phyloP scores from a whole-genome alignment of 768 basidiomycete species.

The Omphalotus guepiniiformis region DNA sequence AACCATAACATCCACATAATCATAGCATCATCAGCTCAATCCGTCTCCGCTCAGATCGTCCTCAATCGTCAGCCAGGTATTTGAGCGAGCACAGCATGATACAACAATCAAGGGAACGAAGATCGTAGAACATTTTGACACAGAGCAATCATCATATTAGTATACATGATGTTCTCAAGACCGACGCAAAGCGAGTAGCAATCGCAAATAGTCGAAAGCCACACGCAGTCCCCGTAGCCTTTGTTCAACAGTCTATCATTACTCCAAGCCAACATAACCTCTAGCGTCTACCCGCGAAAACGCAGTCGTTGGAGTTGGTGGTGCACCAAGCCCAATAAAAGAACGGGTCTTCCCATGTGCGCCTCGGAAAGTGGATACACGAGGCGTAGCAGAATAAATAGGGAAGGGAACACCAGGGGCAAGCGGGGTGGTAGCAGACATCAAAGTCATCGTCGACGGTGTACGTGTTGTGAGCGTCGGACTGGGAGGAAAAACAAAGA shows the following conservation, averaged over 20 bases:
- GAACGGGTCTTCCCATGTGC: constrained; percentile 65
- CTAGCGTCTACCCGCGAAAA: constrained; percentile 81
- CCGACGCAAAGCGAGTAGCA: neutral
- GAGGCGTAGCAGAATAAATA: constrained; percentile 52
- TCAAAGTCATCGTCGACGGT: constrained; percentile 80
- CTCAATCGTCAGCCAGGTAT: too few species aligned
- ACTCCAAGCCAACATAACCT: constrained; percentile 65
- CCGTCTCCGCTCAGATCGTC: too few species aligned
- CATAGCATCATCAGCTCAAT: too few species aligned
- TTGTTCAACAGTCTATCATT: neutral
- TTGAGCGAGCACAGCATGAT: too few species aligned
- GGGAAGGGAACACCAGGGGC: constrained; percentile 44
- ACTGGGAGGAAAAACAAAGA: constrained; percentile 85
- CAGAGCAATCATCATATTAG: too few species aligned
- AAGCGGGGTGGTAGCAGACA: constrained; percentile 47
- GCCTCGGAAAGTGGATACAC: constrained; percentile 59
- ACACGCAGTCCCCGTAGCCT: neutral
- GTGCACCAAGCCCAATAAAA: constrained; percentile 66
- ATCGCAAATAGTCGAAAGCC: neutral
- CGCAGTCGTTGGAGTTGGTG: constrained; percentile 73
- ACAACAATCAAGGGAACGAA: too few species aligned
- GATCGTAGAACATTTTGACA: too few species aligned
- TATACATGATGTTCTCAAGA: too few species aligned
- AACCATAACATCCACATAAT: too few species aligned
- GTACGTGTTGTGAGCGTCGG: constrained; percentile 56